A percentile compares a stretch with the other conserved stretches of the same genome.
These are phyloP conservation scores for Omphalea diandra DNA, from an alignment of 441 rosid species.

Conservation along the genomic window DNA sequence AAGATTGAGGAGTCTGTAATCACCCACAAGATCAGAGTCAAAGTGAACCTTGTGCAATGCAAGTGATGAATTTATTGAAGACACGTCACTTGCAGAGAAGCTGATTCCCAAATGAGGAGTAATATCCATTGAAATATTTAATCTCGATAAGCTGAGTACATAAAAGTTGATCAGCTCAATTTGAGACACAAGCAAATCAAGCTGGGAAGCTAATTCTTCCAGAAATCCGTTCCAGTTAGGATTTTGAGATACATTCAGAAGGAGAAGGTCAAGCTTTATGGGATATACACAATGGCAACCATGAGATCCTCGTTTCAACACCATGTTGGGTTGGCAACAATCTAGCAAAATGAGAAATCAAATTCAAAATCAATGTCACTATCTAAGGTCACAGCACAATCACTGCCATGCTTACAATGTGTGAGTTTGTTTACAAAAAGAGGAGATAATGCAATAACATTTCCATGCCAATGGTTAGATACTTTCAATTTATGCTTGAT, in stretches of 20 bases:
- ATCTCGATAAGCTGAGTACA: constrained; percentile 56
- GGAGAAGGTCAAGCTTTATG: constrained; percentile 89
- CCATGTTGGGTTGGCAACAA: constrained; percentile 79
- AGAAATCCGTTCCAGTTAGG: constrained; percentile 62
- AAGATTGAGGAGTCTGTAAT: constrained; percentile 78
- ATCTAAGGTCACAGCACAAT: constrained; percentile 10
- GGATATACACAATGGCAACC: constrained; percentile 94
- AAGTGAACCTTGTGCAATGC: constrained; percentile 66
- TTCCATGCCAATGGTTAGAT: neutral
- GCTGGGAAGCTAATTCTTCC: constrained; percentile 72
- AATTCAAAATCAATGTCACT: constrained; percentile 26
- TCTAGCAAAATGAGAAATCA: constrained; percentile 42
- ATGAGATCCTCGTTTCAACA: constrained; percentile 67
- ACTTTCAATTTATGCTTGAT: neutral
- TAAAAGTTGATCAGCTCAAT: constrained; percentile 84
- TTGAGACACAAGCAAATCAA: constrained; percentile 67
- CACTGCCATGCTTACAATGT: too few species aligned
- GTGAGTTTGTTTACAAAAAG: neutral
- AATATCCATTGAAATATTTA: constrained; percentile 94
- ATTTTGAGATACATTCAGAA: constrained; percentile 77
- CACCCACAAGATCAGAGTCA: constrained; percentile 65
- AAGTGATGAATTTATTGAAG: constrained; percentile 71
- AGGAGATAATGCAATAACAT: neutral
- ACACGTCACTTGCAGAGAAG: constrained; percentile 72
- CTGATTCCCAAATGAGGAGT: constrained; percentile 80